Conservation (phyloP, 495 filamentous ascomycete genomes). For the Podospora pseudocomata region DNA sequence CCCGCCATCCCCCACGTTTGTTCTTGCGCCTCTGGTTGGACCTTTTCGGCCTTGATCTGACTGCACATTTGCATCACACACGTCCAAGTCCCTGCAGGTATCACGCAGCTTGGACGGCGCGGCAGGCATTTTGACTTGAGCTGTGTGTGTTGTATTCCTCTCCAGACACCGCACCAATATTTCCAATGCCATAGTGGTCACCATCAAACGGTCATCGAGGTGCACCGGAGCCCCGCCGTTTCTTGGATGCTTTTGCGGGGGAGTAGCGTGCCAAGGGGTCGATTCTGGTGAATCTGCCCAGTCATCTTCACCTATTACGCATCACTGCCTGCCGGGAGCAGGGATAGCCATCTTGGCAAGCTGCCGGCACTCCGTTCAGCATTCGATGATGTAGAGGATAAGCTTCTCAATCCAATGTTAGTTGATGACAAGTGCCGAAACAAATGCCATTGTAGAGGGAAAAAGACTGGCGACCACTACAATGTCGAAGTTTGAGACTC, state of each 20-base stretch:
- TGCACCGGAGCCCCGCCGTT: not conserved
- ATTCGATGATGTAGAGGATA: not conserved
- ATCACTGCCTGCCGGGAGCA: not conserved
- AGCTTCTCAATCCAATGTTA: not conserved
- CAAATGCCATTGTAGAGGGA: not conserved
- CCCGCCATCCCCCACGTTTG: not conserved
- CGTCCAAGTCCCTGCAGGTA: not conserved
- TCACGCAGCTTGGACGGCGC: not conserved
- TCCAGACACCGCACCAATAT: not conserved
- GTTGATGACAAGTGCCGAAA: not conserved
- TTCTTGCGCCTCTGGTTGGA: not conserved
- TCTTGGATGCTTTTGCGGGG: not conserved
- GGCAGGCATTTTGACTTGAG: not conserved
- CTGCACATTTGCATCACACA: not conserved
- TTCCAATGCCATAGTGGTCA: not conserved
- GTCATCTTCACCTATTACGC: not conserved
- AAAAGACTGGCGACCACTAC: not conserved
- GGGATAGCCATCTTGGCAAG: not conserved
- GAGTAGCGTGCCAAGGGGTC: not conserved
- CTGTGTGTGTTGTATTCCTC: not conserved
- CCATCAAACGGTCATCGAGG: too few species aligned
- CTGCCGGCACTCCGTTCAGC: not conserved
- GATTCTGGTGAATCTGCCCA: not conserved
- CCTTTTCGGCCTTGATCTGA: not conserved
- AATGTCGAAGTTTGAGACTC: not conserved